A percentile compares a stretch with the other conserved stretches of the same genome.
These are phyloP conservation scores for Candida schatavii DNA, from an alignment of 805 yeast genomes.

Conservation along the genomic window DNA sequence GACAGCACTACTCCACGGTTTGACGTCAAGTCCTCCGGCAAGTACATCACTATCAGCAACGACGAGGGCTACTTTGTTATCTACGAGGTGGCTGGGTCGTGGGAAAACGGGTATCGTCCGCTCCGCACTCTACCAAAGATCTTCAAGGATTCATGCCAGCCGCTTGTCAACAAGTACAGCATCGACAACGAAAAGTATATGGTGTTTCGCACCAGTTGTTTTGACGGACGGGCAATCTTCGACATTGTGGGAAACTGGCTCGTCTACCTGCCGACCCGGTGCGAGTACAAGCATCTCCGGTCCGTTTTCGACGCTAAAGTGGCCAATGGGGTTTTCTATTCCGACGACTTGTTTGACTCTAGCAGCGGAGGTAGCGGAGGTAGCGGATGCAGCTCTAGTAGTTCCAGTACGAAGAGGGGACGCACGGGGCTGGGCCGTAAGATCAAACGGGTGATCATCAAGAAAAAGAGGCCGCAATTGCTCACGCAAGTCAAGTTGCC, in stretches of 20 bases:
- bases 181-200: background rate
- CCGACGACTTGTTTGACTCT: background rate
- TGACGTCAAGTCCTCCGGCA: conserved; percentile 17
- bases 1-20: background rate
- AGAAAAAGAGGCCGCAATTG: conserved; percentile 5
- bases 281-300: conserved; percentile 31
- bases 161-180: conserved; percentile 13
- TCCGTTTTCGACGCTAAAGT: conserved; percentile 11
- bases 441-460: background rate
- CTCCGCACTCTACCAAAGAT: background rate
- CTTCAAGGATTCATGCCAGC: conserved; percentile 19
- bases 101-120: background rate
- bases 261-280: conserved; percentile 42
- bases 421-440: background rate
- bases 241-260: conserved; percentile 52
- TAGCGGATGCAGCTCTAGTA: background rate
- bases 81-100: background rate
- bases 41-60: conserved; percentile 20
- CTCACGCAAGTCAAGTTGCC: conserved; percentile 49
- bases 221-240: conserved; percentile 40
- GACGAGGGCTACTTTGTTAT: conserved; percentile 16
- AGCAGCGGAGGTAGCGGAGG: background rate
- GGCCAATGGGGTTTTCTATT: background rate
- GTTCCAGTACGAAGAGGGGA: background rate
- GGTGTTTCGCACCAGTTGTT: conserved; percentile 28